Evolutionary conservation across 2,329 filamentous ascomycete genomes (phyloP), one percentile per base, ranked within the genome.

Genomic region (Pyricularia pennisetigena): DNA sequence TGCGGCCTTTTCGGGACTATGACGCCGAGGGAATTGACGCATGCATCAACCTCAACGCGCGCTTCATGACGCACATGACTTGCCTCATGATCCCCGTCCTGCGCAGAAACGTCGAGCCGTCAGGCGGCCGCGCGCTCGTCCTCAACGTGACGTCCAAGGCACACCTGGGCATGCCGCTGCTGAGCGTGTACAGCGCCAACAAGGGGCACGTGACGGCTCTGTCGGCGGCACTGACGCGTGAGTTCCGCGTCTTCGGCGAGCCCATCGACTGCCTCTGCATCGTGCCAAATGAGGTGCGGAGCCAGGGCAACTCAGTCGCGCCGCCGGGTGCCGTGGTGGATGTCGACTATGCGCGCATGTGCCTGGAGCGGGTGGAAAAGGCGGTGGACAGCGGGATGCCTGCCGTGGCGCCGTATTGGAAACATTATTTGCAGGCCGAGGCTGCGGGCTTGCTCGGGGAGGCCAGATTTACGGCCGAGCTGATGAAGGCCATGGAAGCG

Each of bases 51-150:
- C 66, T 74, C 57, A 78, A 79, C 71, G 74, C 73, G 30, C 74
- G 74, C 30, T 78, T 78, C 74, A 77, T 76, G 74, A 73, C 76
- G 28, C 75, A 74, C 26, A 72, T 77, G 20, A 76, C 76, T n/a
- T 70, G 74, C 6, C 68, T 76, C 32, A 71, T 76, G 69, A 70
- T 77, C n/a, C 74, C 74, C 32, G 64, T 69, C 68, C 70, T 73
- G 23, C 23, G 24, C 6, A 20, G 28, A 23, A 5, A 26, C 49
- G 10, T 16, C 71, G 62, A 71, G 71, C 65, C 65, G 71, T 23
- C 59, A 28, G 6, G 66, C 69, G 29, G 70, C 24, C 73, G 73
- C 26, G 74, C 73, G 16, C 72, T 77, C 66, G 71, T 78, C 65
- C 65, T 77, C 62, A 77, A 74, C 65, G 14, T 75, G n/a, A 74